Evolutionary conservation across 331 rosid genomes (phyloP).

Genomic region (Pyrus hybrid): DNA sequence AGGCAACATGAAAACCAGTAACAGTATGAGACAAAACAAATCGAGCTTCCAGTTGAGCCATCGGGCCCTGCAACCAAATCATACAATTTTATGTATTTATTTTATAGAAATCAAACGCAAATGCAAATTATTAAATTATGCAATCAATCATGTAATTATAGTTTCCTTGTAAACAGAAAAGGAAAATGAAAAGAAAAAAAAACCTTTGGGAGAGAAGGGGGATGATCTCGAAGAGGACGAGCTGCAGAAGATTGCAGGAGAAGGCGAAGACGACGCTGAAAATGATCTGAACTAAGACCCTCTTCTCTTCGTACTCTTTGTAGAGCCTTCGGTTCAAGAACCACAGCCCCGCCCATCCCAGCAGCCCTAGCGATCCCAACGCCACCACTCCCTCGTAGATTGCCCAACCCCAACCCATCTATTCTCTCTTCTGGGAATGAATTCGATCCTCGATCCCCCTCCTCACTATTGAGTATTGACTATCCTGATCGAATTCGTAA

Average conservation of each 20-base stretch:
- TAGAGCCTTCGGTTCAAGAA: slow-evolving; percentile 82
- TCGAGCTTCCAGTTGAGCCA: slow-evolving; percentile 91
- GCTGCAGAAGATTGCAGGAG: slow-evolving; percentile 94
- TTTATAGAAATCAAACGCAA: background rate
- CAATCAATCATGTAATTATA: background rate
- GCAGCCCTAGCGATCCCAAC: slow-evolving; percentile 45
- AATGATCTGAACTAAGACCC: slow-evolving; percentile 73
- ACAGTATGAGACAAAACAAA: slow-evolving; percentile 68
- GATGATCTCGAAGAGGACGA: slow-evolving; percentile 92
- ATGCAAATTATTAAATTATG: background rate
- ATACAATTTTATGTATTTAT: background rate
- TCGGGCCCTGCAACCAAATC: slow-evolving; percentile 51
- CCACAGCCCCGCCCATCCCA: slow-evolving; percentile 95
- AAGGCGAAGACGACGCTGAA: slow-evolving; percentile 92
- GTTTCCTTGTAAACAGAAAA: background rate
- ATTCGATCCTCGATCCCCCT: background rate
- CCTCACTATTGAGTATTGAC: background rate
- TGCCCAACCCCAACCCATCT: slow-evolving; percentile 76
- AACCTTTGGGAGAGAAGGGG: slow-evolving; percentile 85
- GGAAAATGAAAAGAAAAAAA: background rate
- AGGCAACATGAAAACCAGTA: slow-evolving; percentile 81
- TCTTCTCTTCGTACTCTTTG: slow-evolving; percentile 94
- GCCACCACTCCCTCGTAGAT: slow-evolving; percentile 64
- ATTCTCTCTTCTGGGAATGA: background rate
- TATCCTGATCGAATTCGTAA: background rate